Conservation (phyloP, 108 stramenopile genomes). For the Thalassiosira profunda region DNA sequence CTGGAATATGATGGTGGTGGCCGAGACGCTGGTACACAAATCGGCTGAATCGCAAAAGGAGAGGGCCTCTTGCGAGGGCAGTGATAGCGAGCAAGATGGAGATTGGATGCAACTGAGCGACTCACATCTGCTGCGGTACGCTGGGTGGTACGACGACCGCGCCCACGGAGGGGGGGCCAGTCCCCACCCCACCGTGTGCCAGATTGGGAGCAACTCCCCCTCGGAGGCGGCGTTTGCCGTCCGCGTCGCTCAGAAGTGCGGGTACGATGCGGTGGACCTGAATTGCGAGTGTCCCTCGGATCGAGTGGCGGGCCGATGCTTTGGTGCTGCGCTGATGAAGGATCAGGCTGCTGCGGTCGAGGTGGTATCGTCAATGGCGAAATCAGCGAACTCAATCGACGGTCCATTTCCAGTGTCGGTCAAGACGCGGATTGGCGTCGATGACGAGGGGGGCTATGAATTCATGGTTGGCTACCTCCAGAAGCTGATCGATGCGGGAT, state of each 20-base stretch:
- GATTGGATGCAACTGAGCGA: conserved; percentile 17
- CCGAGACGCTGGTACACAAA: conserved; percentile 59
- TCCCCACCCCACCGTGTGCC: conserved; percentile 70
- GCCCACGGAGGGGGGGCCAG: conserved; percentile 7
- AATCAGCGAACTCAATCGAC: conserved; percentile 6
- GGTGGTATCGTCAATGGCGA: conserved; percentile 27
- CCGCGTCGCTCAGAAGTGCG: conserved; percentile 38
- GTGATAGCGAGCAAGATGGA: conserved; percentile 5
- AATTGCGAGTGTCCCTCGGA: conserved; percentile 82
- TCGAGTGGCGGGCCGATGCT: conserved; percentile 50
- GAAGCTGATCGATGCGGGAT: conserved; percentile 39
- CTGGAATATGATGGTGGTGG: conserved; percentile 85
- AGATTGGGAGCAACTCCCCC: conserved; percentile 71
- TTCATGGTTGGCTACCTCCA: conserved; percentile 50
- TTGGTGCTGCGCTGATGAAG: conserved; percentile 65
- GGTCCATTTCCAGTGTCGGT: conserved; percentile 48
- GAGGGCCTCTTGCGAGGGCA: neutral
- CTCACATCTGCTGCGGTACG: conserved; percentile 29
- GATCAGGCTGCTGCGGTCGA: conserved; percentile 26
- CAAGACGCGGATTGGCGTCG: conserved; percentile 79
- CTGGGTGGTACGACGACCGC: conserved; percentile 52
- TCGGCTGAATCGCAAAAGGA: neutral
- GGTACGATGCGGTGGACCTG: conserved; percentile 79
- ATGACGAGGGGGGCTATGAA: conserved; percentile 58
- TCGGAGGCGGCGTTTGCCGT: conserved; percentile 47